Percentiles rank a stretch among this genome's conserved stretches.
These are phyloP conservation scores for Cystofilobasidium capitatum DNA, from an alignment of 768 basidiomycete species.

Conservation along the genomic window DNA sequence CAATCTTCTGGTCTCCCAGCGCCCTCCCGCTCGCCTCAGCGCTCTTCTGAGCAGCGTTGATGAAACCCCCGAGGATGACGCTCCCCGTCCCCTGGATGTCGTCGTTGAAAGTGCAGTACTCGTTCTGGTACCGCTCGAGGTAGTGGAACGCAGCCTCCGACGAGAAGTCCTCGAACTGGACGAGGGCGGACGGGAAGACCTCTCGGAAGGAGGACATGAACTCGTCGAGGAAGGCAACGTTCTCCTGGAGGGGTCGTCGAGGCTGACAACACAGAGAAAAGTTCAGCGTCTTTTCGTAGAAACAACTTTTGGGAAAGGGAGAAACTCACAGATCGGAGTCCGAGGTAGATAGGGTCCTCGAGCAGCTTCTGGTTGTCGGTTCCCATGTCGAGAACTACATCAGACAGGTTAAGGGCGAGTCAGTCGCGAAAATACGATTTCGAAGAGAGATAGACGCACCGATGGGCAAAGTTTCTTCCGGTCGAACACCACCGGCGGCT, in stretches of 20 bases:
- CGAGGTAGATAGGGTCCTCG: conserved; percentile 82
- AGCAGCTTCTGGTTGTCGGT: conserved; percentile 73
- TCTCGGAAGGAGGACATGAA: conserved; percentile 74
- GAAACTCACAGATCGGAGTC: conserved; percentile 47
- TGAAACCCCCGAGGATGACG: conserved; percentile 75
- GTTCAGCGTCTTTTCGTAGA: conserved; percentile 1
- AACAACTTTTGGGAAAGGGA: conserved; percentile 4
- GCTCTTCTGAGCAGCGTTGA: conserved; percentile 73
- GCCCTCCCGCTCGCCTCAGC: conserved; percentile 60
- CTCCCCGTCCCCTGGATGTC: conserved; percentile 60
- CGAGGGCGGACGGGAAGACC: conserved; percentile 65
- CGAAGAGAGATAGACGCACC: not conserved
- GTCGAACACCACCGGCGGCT: conserved; percentile 63
- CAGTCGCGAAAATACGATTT: not conserved
- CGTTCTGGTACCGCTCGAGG: conserved; percentile 62
- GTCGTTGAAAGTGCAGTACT: conserved; percentile 45
- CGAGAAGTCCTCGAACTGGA: conserved; percentile 62
- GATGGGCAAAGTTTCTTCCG: conserved; percentile 63
- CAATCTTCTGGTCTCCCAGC: conserved; percentile 63
- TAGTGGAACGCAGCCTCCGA: conserved; percentile 85
- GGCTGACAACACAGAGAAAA: not conserved
- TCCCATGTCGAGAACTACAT: conserved; percentile 63
- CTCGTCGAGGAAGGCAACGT: conserved; percentile 71
- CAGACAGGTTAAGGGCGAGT: not conserved
- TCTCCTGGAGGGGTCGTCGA: conserved; percentile 16